Evolutionary conservation across 768 basidiomycete species (phyloP), one percentile per base, ranked within the genome.

Genomic region (Russula virescens): DNA sequence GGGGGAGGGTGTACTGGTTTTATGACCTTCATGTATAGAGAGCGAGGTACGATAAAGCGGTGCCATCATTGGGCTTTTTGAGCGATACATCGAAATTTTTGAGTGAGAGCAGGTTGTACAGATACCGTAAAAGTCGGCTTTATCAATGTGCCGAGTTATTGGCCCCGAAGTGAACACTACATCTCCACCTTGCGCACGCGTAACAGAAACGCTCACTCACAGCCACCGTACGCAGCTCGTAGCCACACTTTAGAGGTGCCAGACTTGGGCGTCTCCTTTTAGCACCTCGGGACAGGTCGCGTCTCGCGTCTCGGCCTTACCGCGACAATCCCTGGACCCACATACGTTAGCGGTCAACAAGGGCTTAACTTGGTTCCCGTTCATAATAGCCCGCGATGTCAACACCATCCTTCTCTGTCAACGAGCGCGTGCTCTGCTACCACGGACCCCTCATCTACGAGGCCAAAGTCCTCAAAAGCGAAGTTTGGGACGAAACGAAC

Each of bases 381-480:
- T n/a, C n/a, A n/a, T n/a, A n/a, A 34, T 52, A 53, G 57, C 38
- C 19, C 23, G 57, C 19, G 57, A 63, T 63, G 62, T 64, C 65
- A 51, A 13, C 57, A 16, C 28, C 51, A 47, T 60, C 57, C 28
- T 63, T 63, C 31, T 23, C 58, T 11, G 31, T 45, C 19, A 58
- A 58, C 70, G 94, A 98, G 74, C 85, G 86, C 68, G 90, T 94
- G 10, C 78, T 98, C 8, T 96, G 94, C 77, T 98, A 89, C 72
- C 96, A 98, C 68, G 96, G 96, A 0, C 94, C 94, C 14, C 82
- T 98, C 59, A 85, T 98, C 64, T 98, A 98, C 73, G 94, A 96
- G 75, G 95, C 95, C 13, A 96, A 98, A 74, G 79, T 98, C n/a
- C 81, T 95, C 67, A 81, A 85, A 68, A 43, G 66, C 13, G 84